Percentiles rank a stretch among this genome's conserved stretches.
Evolutionary conservation across 345 rosid species (phyloP).

Genomic region (Eucalyptus brandiana): DNA sequence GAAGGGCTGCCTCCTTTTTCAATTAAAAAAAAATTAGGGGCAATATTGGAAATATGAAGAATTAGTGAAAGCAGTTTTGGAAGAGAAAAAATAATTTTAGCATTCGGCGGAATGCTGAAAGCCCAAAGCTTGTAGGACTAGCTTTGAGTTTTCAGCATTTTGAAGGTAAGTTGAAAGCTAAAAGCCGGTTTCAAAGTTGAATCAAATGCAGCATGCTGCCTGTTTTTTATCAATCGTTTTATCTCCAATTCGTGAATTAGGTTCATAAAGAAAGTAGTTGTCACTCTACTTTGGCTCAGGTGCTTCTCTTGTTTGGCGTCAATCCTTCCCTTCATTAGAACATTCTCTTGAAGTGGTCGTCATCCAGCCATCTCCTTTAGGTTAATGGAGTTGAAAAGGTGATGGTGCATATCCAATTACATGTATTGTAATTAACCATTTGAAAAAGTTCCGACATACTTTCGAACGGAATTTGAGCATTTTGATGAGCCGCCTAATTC

Average conservation of each 20-base stretch:
- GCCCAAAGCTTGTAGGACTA: too few species aligned
- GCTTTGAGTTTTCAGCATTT: rapidly evolving
- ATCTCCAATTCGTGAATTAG: not conserved
- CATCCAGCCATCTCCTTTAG: not conserved
- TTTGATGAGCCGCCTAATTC: not conserved
- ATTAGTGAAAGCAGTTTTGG: too few species aligned
- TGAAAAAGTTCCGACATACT: not conserved
- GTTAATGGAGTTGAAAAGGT: not conserved
- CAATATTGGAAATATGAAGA: too few species aligned
- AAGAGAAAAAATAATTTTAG: too few species aligned
- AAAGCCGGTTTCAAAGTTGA: too few species aligned
- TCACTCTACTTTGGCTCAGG: not conserved
- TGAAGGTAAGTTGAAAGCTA: too few species aligned
- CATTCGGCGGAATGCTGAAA: too few species aligned
- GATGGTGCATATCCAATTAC: not conserved
- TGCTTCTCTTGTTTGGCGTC: not conserved
- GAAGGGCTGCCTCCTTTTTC: rapidly evolving
- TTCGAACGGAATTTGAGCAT: not conserved
- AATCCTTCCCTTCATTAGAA: not conserved
- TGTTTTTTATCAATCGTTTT: not conserved
- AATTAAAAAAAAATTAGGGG: too few species aligned
- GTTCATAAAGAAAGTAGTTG: not conserved
- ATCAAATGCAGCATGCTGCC: not conserved
- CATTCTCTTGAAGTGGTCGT: not conserved
- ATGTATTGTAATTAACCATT: not conserved